Base-by-base conservation (phyloP, 2,329 filamentous ascomycete species). In the Tolypocladium nubicola region DNA sequence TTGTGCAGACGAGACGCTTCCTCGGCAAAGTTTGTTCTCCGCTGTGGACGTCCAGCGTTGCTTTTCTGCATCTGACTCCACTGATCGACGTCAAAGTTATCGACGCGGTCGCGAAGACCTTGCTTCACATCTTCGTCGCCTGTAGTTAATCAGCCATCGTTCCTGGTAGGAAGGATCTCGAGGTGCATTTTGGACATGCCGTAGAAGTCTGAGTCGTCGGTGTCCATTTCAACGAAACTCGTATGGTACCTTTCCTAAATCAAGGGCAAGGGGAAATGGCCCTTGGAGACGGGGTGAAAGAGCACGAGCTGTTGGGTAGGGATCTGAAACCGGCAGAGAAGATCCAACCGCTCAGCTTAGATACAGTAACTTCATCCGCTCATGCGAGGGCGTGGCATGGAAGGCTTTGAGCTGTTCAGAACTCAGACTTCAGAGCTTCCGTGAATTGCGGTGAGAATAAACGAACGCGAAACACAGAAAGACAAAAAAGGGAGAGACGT, bases 121-220 rank as follows among this genome's bases (percentile, higher is more conserved):
- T 68, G 64, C 54, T 77, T 74, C 33, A 76, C 74, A 8, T 77
- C 69, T 10, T 80, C 75, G 57, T 83, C 79, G 55, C 86, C 86
- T 89, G 61, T 30, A 7, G 7, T 47, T 40, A 10, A 21, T 58
- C 7, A 41, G 57, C 53, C 26, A 57, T 37, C 19, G 19, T 14
- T 21, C 9, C 10, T 2, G 30, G 30, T 52, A 13, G 30, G 47
- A 21, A 21, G 10, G 5, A 35, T 9, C 9, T n/a, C 30, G 5
- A 10, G 33, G 26, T 50, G 47, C 8, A 37, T 52, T 39, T 52
- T 35, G 47, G 9, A 37, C 52, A 37, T 71, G 81, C 81, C 81
- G 58, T 83, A 83, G 63, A 83, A 83, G 54, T 81, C 79, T 1
- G 80, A 83, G 56, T 83, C 79, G 16, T 76, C 76, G 13, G 70